Conservation (phyloP, 2,329 filamentous ascomycete species). For the Venturia pyrina region DNA sequence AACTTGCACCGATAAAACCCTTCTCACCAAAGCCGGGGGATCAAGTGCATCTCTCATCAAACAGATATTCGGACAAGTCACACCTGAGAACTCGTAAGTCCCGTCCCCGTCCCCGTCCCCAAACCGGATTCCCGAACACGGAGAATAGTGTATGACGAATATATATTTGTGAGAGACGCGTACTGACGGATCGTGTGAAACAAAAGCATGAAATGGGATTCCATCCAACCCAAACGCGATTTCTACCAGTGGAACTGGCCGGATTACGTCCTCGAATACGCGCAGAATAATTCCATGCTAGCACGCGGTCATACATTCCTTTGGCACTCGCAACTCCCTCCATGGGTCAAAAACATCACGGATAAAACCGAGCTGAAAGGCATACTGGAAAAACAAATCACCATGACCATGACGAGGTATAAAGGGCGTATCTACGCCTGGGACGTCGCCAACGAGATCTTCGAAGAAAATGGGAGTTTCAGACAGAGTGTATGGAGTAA, state of each 20-base stretch:
- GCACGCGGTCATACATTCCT: slow-evolving; percentile 57
- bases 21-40: slow-evolving; percentile 32
- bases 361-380: slow-evolving; percentile 42
- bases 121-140: too few species aligned
- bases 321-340: slow-evolving; percentile 45
- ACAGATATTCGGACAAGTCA: slow-evolving; percentile 53
- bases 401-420: slow-evolving; percentile 46
- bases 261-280: slow-evolving; percentile 52
- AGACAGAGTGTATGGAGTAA: slow-evolving; percentile 54
- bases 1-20: slow-evolving; percentile 44
- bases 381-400: slow-evolving; percentile 52
- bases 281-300: slow-evolving; percentile 44
- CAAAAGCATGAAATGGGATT: slow-evolving; percentile 39
- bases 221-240: slow-evolving; percentile 38
- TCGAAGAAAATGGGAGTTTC: slow-evolving; percentile 49
- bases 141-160: too few species aligned
- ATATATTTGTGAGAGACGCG: too few species aligned
- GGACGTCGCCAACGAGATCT: slow-evolving; percentile 58
- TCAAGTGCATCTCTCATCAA: slow-evolving; percentile 48
- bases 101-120: too few species aligned
- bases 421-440: slow-evolving; percentile 54
- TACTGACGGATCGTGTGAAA: too few species aligned
- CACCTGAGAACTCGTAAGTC: slow-evolving; percentile 48
- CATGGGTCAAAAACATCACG: slow-evolving; percentile 49
- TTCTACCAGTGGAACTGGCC: slow-evolving; percentile 47